Evolutionary conservation across 257 asterid species (phyloP).

Genomic region (Perilla frutescens): DNA sequence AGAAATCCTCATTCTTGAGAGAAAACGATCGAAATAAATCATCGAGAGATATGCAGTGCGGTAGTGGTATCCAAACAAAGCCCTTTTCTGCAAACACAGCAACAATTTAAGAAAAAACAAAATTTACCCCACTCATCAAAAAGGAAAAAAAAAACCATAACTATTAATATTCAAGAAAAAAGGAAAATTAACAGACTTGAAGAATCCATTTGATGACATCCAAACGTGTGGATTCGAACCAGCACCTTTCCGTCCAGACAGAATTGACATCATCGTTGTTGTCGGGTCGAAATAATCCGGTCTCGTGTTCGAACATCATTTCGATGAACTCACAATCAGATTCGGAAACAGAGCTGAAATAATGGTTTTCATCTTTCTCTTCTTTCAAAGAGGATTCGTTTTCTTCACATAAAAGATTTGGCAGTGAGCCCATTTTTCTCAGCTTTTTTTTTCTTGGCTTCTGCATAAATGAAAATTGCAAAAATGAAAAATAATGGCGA

Average conservation of each 20-base stretch:
- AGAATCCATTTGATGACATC: constrained; percentile 59
- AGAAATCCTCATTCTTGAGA: constrained; percentile 37
- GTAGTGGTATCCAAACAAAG: constrained; percentile 46
- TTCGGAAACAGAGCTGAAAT: constrained; percentile 32
- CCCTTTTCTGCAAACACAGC: constrained; percentile 41
- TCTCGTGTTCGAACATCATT: constrained; percentile 33
- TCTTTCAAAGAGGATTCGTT: constrained; percentile 35
- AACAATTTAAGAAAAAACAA: neutral
- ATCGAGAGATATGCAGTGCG: constrained; percentile 52
- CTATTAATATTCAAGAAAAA: neutral
- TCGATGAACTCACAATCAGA: constrained; percentile 43
- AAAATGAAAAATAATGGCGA: constrained; percentile 1
- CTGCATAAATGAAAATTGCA: neutral
- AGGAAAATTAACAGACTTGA: constrained; percentile 32
- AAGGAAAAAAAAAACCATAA: too few relatives aligned
- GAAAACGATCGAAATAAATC: constrained; percentile 50
- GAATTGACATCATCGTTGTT: neutral
- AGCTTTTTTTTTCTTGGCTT: neutral
- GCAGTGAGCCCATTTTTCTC: constrained; percentile 33
- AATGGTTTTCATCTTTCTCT: constrained; percentile 23
- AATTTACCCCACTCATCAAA: too few relatives aligned
- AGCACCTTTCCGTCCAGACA: constrained; percentile 17
- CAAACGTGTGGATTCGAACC: constrained; percentile 41
- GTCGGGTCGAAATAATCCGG: constrained; percentile 12
- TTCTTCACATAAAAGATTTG: constrained; percentile 50